Percentiles rank a stretch among this genome's conserved stretches.
Evolutionary conservation across 169 alveolate species (phyloP).

Genomic region (Theileria parva): DNA sequence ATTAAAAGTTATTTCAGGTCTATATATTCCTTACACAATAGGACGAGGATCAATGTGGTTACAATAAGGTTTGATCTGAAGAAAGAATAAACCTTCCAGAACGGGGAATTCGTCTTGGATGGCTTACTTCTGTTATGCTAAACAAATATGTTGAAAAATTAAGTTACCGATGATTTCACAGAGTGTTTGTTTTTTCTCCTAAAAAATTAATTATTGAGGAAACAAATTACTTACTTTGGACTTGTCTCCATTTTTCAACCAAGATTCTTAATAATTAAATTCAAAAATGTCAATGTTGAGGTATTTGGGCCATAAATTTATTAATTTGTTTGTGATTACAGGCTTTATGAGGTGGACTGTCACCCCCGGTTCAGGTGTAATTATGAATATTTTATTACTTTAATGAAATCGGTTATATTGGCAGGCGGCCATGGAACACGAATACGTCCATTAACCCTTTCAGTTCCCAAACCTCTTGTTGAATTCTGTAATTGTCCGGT

Average conservation of each 20-base stretch:
- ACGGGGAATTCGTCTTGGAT: not conserved
- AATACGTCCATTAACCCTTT: conserved; percentile 95
- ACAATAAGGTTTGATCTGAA: conserved; percentile 19
- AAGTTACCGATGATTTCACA: conserved; percentile 21
- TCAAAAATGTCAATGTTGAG: not conserved
- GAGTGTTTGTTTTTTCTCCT: conserved; percentile 12
- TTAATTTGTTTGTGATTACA: not conserved
- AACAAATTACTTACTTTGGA: not conserved
- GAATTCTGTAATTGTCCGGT: conserved; percentile 95
- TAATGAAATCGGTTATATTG: conserved; percentile 94
- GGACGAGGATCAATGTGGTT: conserved; percentile 8
- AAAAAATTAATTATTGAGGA: not conserved
- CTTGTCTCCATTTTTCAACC: not conserved
- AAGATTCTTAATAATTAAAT: not conserved
- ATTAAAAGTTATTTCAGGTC: not conserved
- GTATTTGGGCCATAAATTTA: not conserved
- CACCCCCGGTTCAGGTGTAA: not conserved
- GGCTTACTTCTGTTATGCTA: conserved; percentile 8
- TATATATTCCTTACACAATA: conserved; percentile 9
- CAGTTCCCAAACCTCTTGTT: conserved; percentile 95
- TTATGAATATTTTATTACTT: not conserved
- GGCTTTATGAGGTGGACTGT: conserved; percentile 7
- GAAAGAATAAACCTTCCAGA: conserved; percentile 20
- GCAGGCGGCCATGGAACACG: conserved; percentile 99
- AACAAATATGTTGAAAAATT: not conserved